A percentile compares a stretch with the other conserved stretches of the same genome.
Evolutionary conservation across 441 rosid species (phyloP).

Genomic region (Bocquillonia castaneifolia): DNA sequence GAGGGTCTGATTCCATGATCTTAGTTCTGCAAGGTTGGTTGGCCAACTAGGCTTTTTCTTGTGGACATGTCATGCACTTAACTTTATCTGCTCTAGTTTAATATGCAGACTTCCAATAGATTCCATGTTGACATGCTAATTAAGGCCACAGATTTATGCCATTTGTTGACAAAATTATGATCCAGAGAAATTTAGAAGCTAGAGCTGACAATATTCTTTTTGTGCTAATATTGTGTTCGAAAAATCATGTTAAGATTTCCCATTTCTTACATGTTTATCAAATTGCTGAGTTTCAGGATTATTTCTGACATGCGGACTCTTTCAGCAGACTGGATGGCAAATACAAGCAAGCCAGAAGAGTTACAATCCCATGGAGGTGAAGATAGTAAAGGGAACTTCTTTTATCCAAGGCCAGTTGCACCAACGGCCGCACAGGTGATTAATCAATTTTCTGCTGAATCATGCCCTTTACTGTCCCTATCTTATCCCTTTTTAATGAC

Average conservation of each 20-base stretch:
- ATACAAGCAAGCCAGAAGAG: constrained; percentile 82
- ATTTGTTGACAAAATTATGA: neutral
- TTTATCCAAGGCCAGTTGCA: constrained; percentile 97
- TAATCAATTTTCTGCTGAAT: neutral
- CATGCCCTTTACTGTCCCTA: neutral
- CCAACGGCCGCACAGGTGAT: constrained; percentile 97
- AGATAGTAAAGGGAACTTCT: constrained; percentile 70
- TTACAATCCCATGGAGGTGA: constrained; percentile 79
- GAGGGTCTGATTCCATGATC: neutral
- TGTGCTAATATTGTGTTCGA: neutral
- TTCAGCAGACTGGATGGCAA: constrained; percentile 99
- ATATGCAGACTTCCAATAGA: neutral
- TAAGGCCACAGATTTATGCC: neutral
- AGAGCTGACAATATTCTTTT: neutral
- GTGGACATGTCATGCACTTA: neutral
- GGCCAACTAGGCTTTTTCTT: neutral
- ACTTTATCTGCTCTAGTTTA: neutral
- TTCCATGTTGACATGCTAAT: neutral
- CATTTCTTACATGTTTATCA: constrained; percentile 18
- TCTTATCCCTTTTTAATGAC: constrained; percentile 2
- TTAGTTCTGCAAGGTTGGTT: neutral
- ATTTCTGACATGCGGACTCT: constrained; percentile 99
- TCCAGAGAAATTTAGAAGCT: neutral
- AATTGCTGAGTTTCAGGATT: constrained; percentile 63
- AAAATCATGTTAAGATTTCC: neutral